Conservation (phyloP, 2,329 filamentous ascomycete species). For the Pseudogymnoascus sp. region DNA sequence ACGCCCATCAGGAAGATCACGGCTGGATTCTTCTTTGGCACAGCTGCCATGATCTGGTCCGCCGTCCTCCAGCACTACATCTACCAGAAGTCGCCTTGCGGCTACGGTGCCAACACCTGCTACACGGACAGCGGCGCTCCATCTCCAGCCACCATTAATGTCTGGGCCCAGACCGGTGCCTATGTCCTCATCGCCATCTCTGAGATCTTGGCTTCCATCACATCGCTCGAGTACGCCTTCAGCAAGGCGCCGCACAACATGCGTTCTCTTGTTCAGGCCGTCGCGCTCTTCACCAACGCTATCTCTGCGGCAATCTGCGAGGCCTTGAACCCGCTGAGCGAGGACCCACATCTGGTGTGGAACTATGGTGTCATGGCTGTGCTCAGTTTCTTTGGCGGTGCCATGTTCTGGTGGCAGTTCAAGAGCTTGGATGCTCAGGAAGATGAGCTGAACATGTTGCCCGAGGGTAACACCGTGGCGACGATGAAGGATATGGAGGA, state of each 20-base stretch:
- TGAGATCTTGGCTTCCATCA: conserved; percentile 59
- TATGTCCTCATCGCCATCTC: conserved; percentile 48
- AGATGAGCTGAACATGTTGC: conserved; percentile 26
- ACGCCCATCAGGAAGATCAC: conserved; percentile 51
- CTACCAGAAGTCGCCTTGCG: conserved; percentile 48
- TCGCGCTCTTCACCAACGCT: conserved; percentile 51
- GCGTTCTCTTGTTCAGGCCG: conserved; percentile 53
- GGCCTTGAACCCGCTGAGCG: conserved; percentile 35
- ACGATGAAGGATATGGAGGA: conserved; percentile 11
- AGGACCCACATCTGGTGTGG: conserved; percentile 37
- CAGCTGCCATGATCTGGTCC: conserved; percentile 48
- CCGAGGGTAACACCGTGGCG: conserved; percentile 2
- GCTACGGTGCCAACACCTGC: conserved; percentile 38
- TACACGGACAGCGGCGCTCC: conserved; percentile 31
- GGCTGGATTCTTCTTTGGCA: conserved; percentile 46
- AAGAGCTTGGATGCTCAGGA: conserved; percentile 26
- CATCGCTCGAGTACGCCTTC: conserved; percentile 64
- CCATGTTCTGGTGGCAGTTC: conserved; percentile 26
- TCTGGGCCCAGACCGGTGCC: conserved; percentile 44
- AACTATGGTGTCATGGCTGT: conserved; percentile 27
- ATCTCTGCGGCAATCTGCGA: conserved; percentile 45
- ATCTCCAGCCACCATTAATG: conserved; percentile 37
- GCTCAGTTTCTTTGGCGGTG: conserved; percentile 22
- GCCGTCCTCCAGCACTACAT: conserved; percentile 51
- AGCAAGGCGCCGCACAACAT: conserved; percentile 65